Evolutionary conservation across 352 stramenopile species (phyloP).

Genomic region (Globisporangium nunn): DNA sequence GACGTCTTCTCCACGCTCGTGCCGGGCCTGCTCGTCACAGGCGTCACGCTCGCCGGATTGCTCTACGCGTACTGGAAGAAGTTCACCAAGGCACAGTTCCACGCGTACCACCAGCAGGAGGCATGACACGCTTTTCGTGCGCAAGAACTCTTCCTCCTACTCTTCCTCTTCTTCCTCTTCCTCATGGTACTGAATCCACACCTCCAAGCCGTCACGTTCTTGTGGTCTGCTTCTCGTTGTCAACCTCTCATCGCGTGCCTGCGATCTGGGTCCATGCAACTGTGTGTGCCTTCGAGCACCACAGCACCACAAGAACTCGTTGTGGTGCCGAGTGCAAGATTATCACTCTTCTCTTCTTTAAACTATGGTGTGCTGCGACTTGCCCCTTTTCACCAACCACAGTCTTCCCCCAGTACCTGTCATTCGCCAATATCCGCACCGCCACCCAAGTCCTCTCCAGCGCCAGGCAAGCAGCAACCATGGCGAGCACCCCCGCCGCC

Average conservation of each 20-base stretch:
- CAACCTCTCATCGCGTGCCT: no score
- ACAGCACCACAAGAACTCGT: no score
- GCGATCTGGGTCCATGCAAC: no score
- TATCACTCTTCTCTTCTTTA: neutral
- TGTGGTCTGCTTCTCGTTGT: no score
- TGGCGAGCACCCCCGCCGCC: neutral
- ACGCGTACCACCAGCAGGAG: conserved; percentile 10
- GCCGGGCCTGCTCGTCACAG: conserved; percentile 30
- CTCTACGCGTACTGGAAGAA: conserved; percentile 34
- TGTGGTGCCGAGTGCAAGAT: neutral
- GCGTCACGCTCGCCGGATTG: conserved; percentile 26
- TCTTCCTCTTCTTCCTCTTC: no score
- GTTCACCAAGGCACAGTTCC: conserved; percentile 39
- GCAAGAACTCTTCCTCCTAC: neutral
- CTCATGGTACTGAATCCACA: no score
- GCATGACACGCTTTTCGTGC: conserved; percentile 6
- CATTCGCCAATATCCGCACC: neutral
- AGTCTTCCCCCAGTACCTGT: neutral
- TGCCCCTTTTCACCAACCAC: neutral
- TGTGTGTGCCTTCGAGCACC: no score
- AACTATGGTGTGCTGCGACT: neutral
- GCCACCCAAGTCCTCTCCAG: neutral
- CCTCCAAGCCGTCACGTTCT: no score
- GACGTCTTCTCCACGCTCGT: conserved; percentile 39
- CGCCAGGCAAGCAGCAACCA: neutral